These are phyloP conservation scores for Cladosporium austrohemisphaericum DNA, from an alignment of 2,329 filamentous ascomycete species.

Conservation along the genomic window DNA sequence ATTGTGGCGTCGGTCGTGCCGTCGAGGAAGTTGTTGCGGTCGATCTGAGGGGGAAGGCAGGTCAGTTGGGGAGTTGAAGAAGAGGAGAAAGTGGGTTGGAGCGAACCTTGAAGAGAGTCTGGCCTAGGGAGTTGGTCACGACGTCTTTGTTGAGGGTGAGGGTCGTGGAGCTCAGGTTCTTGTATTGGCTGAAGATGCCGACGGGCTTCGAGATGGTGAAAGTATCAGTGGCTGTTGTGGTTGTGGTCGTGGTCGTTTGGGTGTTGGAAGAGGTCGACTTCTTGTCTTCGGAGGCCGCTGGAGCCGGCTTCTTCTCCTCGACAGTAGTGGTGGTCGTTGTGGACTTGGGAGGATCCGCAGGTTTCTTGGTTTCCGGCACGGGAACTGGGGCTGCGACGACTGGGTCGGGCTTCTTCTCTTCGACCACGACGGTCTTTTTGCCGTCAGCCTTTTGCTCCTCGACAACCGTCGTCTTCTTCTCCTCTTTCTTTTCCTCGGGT, in stretches of 20 bases:
- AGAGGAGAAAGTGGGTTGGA: too few relatives aligned
- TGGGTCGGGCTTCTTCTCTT: slow-evolving; percentile 2
- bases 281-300: not conserved
- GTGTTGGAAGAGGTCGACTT: not conserved
- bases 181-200: slow-evolving; percentile 6
- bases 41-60: not conserved
- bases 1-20: not conserved
- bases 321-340: not conserved
- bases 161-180: not conserved
- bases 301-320: not conserved
- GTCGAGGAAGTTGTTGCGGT: slow-evolving; percentile 8
- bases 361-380: slow-evolving; percentile 1
- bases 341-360: not conserved
- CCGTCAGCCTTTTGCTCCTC: slow-evolving; percentile 1
- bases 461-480: not conserved
- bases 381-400: not conserved
- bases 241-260: not conserved
- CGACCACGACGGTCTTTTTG: not conserved
- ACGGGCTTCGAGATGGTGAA: slow-evolving; percentile 3
- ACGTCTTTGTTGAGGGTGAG: slow-evolving; percentile 8
- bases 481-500: slow-evolving; percentile 2
- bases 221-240: not conserved
- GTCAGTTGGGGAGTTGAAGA: not conserved
- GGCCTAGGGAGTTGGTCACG: slow-evolving; percentile 7
- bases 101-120: slow-evolving; percentile 5